Base-by-base conservation (phyloP, 176 grass and related monocot species). In the Oryza nivara region DNA sequence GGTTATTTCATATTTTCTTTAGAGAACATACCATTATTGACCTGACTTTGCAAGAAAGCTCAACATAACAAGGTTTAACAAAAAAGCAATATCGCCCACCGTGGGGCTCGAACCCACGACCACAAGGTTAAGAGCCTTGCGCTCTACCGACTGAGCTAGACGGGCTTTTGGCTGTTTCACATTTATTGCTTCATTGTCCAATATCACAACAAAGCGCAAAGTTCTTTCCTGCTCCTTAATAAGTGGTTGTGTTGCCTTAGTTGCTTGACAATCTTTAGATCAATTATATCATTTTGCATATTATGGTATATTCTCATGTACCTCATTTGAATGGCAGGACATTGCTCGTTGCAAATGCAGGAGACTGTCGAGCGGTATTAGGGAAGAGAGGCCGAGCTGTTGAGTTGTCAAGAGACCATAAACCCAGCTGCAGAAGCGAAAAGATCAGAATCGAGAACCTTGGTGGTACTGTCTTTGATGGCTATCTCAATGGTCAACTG, bases 361-460 rank as follows among this genome's bases (percentile, higher is more conserved):
- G 95, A 25, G 95, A 97, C 56, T 97, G 95, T 81, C 86, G 95
- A 78, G 95, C 95, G 3, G 92, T 97, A 44, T 78, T 97, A 83
- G 92, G 92, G 77, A 97, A 91, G 83, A 79, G 95, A 73, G 92
- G 95, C 11, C 92, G 92, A 74, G 92, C 95, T 6, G 65, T 97
- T 73, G 95, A 93, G 67, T 84, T 97, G 25, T 91, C 95, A 20
- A 94, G 81, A 69, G 95, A 97, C 46, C 95, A 97, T 74, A 97
- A 97, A 77, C 95, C 95, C 32, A 90, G 20, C 81, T 95, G 90
- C 85, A 86, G 49, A 11, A 87, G 69, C 44, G 95, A 97, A 83
- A 93, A 78, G 75, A 79, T 91, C 54, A 92, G 95, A 83, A 95
- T 97, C 23, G 91, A 95, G 61, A 97, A 95, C 15, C 88, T 97